Evolutionary conservation across 768 basidiomycete species (phyloP).

Genomic region (Lactarius sp.): DNA sequence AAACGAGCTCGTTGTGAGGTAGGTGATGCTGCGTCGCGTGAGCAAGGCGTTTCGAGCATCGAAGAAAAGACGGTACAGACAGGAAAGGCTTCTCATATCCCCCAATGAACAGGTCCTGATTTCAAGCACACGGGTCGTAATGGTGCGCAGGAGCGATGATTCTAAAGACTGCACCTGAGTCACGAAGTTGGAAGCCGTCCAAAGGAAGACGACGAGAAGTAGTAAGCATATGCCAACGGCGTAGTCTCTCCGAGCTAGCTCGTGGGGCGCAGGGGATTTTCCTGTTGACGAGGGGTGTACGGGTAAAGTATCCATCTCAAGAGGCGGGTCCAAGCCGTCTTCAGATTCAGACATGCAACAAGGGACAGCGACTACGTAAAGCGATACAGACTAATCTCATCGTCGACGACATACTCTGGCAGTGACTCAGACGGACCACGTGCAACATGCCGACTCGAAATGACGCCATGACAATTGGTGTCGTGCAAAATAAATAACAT

Average conservation of each 20-base stretch:
- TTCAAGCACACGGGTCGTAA: conserved; percentile 13
- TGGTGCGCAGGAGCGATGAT: not conserved
- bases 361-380: not conserved
- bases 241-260: conserved; percentile 36
- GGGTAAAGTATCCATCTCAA: conserved; percentile 24
- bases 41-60: not conserved
- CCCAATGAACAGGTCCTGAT: conserved; percentile 44
- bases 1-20: conserved; percentile 90
- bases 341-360: conserved; percentile 10
- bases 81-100: conserved; percentile 90
- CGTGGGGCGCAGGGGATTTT: not conserved
- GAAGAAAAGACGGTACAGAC: conserved; percentile 38
- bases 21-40: conserved; percentile 59
- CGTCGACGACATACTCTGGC: no score
- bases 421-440: no score
- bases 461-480: not conserved
- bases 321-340: not conserved
- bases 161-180: conserved; percentile 53
- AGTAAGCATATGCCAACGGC: conserved; percentile 62
- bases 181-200: conserved; percentile 86
- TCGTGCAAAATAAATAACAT: not conserved
- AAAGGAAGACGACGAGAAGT: conserved; percentile 72
- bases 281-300: not conserved
- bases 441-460: not conserved
- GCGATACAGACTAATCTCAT: no score